Evolutionary conservation across 257 asterid species (phyloP), one percentile per base, ranked within the genome.

Genomic region (Nemophila menziesii): DNA sequence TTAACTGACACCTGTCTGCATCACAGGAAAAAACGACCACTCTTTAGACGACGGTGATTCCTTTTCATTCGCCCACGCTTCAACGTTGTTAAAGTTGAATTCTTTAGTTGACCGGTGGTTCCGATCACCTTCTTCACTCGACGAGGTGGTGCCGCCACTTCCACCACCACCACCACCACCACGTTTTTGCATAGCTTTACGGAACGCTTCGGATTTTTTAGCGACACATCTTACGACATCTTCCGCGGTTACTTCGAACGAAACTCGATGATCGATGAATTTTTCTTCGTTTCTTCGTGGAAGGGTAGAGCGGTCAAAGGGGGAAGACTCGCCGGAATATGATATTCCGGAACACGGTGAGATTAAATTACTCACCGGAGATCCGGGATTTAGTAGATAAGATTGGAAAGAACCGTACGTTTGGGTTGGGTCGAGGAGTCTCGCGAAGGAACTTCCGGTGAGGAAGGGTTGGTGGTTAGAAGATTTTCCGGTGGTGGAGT

Each of bases 371-470:
- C 95, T 78, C 48, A 80, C 78, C 16, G 95, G 97, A 64, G 95
- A 83, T 39, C 97, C 97, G 11, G 93, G 98, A 53, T 89, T 92
- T 55, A 89, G 89, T 41, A 78, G 95, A 66, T 84, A 89, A 36
- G 92, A 78, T 34, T 75, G 93, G 43, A 84, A 89, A 34, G 57
- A 77, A 33, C 72, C 55, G 37, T 56, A 71, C 54, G 68, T 94
- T 47, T 56, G 77, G 59, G 64, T 52, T 39, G 93, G 82, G 42
- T 84, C 95, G 5, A 89, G 78, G 57, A 89, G 85, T 50, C 77
- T 61, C 8, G 98, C 98, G 61, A 89, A 10, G 98, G 98, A 29
- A 89, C 98, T 75, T 89, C 96, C 3, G 98, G 98, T 17, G 98
- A 89, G 49, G 96, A 81, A 47, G 98, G 98, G 22, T 82, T 77